Conservation (phyloP, 495 filamentous ascomycete species). For the Tuber umbilicatum region DNA sequence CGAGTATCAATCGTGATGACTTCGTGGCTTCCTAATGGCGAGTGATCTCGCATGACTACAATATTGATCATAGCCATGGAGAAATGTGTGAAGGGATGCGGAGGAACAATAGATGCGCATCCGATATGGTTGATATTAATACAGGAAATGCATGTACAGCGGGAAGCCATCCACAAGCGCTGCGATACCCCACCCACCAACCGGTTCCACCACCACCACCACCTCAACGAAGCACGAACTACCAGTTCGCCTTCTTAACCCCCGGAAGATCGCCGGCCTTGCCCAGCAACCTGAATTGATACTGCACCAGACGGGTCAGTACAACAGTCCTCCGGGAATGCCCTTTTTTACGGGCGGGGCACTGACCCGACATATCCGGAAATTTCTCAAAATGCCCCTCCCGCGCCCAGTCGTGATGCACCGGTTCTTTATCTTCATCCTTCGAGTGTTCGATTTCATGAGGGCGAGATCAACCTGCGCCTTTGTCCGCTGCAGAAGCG, state of each 20-base stretch:
- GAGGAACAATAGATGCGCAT: neutral
- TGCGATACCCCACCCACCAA: neutral
- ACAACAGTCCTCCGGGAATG: slow-evolving; percentile 1
- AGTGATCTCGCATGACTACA: neutral
- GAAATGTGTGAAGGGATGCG: neutral
- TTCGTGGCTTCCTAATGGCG: neutral
- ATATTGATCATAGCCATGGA: neutral
- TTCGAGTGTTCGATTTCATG: slow-evolving; percentile 90
- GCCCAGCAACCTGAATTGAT: slow-evolving; percentile 83
- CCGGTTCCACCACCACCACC: neutral
- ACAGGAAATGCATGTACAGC: neutral
- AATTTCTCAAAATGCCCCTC: slow-evolving; percentile 78
- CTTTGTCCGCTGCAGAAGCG: slow-evolving; percentile 70
- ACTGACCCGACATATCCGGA: slow-evolving; percentile 80
- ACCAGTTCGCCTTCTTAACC: slow-evolving; percentile 96
- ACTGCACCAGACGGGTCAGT: slow-evolving; percentile 53
- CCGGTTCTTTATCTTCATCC: slow-evolving; percentile 87
- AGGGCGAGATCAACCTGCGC: slow-evolving; percentile 86
- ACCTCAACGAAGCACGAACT: slow-evolving; percentile 34
- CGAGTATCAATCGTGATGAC: neutral
- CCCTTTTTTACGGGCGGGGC: neutral
- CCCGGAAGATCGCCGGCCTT: slow-evolving; percentile 82
- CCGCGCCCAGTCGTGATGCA: slow-evolving; percentile 84
- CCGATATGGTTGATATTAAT: neutral
- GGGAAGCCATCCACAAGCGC: neutral